Conservation (phyloP, 78 protist genomes). For the Planoprotostelium fungivorum region DNA sequence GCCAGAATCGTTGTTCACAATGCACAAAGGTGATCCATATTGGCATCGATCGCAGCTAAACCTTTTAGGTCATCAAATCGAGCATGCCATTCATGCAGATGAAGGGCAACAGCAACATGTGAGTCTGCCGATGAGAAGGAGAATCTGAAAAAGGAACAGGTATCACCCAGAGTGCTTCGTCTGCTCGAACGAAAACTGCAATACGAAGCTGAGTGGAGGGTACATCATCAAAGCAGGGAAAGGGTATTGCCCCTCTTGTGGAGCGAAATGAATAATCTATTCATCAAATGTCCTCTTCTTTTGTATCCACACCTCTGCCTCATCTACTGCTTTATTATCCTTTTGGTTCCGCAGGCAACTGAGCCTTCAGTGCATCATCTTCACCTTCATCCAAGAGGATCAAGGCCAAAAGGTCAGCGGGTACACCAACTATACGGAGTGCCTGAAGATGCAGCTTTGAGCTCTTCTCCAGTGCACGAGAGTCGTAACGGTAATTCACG, state of each 20-base stretch:
- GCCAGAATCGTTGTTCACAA: not conserved
- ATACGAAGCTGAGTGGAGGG: not conserved
- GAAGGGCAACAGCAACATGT: not conserved
- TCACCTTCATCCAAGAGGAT: too few relatives aligned
- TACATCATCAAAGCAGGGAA: not conserved
- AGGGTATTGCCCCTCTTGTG: not conserved
- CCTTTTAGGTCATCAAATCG: not conserved
- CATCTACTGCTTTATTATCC: too few relatives aligned
- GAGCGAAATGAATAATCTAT: too few relatives aligned
- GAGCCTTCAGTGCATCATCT: too few relatives aligned
- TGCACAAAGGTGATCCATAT: not conserved
- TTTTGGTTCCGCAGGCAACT: too few relatives aligned
- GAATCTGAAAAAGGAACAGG: not conserved
- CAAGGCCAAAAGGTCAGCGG: too few relatives aligned
- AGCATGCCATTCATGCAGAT: not conserved
- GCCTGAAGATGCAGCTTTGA: too few relatives aligned
- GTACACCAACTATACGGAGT: too few relatives aligned
- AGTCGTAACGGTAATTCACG: too few relatives aligned
- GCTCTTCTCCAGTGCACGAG: too few relatives aligned
- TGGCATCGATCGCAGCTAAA: not conserved
- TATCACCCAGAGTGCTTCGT: not conserved
- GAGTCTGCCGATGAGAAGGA: not conserved
- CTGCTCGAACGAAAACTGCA: not conserved
- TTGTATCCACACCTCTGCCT: too few relatives aligned
- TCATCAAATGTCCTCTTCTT: too few relatives aligned